phyloP scores from a whole-genome alignment of 2,329 filamentous ascomycete genomes.

The Claviceps sp. region DNA sequence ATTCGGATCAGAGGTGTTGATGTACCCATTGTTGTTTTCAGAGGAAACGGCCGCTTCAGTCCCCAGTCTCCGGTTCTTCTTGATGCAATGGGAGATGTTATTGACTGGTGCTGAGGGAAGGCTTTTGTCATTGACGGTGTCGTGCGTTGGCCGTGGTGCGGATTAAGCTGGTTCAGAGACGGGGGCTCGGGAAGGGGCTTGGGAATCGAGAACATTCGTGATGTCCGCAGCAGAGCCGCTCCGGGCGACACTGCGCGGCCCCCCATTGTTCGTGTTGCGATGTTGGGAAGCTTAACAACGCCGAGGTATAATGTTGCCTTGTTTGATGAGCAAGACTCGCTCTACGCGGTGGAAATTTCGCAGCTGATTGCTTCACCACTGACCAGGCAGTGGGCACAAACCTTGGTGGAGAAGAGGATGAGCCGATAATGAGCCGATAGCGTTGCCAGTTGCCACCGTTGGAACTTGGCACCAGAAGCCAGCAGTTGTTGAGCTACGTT shows the following conservation, averaged over 20 bases:
- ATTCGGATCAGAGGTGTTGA: conserved; percentile 66
- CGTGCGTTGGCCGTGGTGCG: conserved; percentile 22
- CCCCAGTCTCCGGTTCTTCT: conserved; percentile 80
- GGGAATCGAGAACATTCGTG: conserved; percentile 81
- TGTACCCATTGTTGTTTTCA: conserved; percentile 57
- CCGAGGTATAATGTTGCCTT: conserved; percentile 7
- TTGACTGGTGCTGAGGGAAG: conserved; percentile 71
- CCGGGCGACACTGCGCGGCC: conserved; percentile 39
- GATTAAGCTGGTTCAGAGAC: conserved; percentile 20
- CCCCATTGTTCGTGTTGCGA: conserved; percentile 18
- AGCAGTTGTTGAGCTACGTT: neutral
- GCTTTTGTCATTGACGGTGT: conserved; percentile 45
- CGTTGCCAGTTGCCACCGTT: neutral
- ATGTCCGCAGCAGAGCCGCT: conserved; percentile 63
- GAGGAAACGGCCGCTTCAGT: conserved; percentile 70
- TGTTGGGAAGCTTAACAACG: conserved; percentile 17
- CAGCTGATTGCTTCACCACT: neutral
- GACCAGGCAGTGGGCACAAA: no score
- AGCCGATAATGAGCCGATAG: conserved; percentile 12
- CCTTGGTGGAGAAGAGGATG: conserved; percentile 10
- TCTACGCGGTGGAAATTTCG: conserved; percentile 17
- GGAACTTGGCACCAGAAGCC: neutral
- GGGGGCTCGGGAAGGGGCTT: conserved; percentile 55
- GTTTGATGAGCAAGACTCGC: conserved; percentile 4
- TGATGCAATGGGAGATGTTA: conserved; percentile 63